Conservation (phyloP, 371 early-diverging fungal genomes). For the Mucor velutinosus region DNA sequence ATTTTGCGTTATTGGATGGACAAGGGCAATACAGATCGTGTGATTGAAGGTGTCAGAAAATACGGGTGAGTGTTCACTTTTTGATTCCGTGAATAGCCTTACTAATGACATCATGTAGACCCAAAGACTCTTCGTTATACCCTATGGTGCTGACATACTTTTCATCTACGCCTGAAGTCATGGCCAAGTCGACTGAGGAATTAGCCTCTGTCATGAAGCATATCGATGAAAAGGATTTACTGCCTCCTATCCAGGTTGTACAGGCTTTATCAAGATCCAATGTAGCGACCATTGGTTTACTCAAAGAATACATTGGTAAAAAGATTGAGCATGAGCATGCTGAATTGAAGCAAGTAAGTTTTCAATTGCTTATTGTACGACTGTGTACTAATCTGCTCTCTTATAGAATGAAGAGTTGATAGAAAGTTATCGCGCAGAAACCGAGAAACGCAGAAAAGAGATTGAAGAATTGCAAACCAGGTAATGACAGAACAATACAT, state of each 20-base stretch:
- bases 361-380: background rate
- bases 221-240: slow-evolving; percentile 82
- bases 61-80: slow-evolving; percentile 66
- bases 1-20: slow-evolving; percentile 84
- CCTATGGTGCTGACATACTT: slow-evolving; percentile 83
- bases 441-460: slow-evolving; percentile 72
- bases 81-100: background rate
- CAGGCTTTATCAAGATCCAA: slow-evolving; percentile 83
- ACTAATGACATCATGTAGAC: slow-evolving; percentile 29
- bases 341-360: slow-evolving; percentile 64
- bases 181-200: slow-evolving; percentile 56
- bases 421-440: slow-evolving; percentile 78
- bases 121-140: slow-evolving; percentile 79
- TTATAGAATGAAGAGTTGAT: slow-evolving; percentile 63
- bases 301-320: slow-evolving; percentile 79
- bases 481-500: slow-evolving; percentile 30
- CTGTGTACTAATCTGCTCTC: background rate
- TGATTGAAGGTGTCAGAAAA: slow-evolving; percentile 75
- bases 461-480: slow-evolving; percentile 79
- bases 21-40: slow-evolving; percentile 70
- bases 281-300: slow-evolving; percentile 83
- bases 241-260: slow-evolving; percentile 88
- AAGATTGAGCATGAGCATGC: slow-evolving; percentile 74
- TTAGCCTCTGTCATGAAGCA: slow-evolving; percentile 74
- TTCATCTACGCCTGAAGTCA: slow-evolving; percentile 66